Evolutionary conservation across 345 rosid species (phyloP).

Genomic region (Eucalyptus sp.): DNA sequence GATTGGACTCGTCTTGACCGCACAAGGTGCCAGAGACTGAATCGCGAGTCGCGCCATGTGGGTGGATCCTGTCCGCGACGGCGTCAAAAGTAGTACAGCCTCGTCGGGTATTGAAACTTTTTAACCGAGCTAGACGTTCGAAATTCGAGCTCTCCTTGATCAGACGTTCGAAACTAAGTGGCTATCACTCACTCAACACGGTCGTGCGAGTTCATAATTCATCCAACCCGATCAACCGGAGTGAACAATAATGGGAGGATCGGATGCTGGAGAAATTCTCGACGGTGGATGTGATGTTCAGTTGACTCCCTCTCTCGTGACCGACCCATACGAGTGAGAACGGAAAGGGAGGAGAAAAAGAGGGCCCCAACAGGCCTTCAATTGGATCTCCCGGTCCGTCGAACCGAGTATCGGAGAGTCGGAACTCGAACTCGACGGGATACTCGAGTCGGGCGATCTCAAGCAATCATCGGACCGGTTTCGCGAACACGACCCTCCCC

Average conservation of each 20-base stretch:
- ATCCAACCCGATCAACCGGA: neutral
- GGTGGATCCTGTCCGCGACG: neutral
- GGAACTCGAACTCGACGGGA: neutral
- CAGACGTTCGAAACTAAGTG: neutral
- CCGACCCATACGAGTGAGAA: neutral
- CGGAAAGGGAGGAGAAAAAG: neutral
- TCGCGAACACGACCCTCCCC: too few species aligned
- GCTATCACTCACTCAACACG: neutral
- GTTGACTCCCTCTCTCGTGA: neutral
- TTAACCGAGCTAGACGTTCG: neutral
- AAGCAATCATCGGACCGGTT: neutral
- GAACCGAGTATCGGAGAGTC: neutral
- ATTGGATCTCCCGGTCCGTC: accelerated
- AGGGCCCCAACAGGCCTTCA: neutral
- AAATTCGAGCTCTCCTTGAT: neutral
- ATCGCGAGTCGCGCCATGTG: neutral
- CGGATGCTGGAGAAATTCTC: neutral
- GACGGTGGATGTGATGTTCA: neutral
- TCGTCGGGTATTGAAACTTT: accelerated
- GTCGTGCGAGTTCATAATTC: neutral
- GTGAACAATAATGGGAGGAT: neutral
- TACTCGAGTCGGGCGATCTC: neutral
- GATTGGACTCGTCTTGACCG: neutral
- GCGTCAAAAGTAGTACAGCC: accelerated
- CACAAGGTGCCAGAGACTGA: neutral